phyloP scores from a whole-genome alignment of 148 eudicot genomes.

The Hydrangea macrophylla region DNA sequence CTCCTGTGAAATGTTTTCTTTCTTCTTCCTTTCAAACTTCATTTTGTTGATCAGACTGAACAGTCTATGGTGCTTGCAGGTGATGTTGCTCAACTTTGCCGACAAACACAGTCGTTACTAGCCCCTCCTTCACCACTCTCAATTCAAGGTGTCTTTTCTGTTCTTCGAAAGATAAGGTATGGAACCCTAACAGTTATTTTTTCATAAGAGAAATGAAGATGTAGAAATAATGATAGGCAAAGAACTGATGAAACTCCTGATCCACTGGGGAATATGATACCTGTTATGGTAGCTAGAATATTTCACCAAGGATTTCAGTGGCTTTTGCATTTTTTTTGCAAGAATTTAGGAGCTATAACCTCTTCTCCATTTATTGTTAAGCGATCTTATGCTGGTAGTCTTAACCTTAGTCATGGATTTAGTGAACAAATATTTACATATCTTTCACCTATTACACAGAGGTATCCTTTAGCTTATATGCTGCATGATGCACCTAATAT shows the following conservation, averaged over 20 bases:
- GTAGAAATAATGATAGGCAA: not conserved
- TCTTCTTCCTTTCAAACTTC: not conserved
- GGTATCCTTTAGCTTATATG: not conserved
- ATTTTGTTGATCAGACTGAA: slow-evolving; percentile 8
- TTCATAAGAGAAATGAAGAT: too few relatives aligned
- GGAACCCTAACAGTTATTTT: too few relatives aligned
- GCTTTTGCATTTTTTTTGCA: not conserved
- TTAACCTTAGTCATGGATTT: not conserved
- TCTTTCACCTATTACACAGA: too few relatives aligned
- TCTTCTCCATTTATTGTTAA: too few relatives aligned
- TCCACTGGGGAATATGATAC: slow-evolving; percentile 9
- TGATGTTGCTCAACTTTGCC: slow-evolving; percentile 97
- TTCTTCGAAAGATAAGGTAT: slow-evolving; percentile 79
- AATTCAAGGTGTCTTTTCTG: slow-evolving; percentile 73
- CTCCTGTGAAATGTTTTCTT: too few relatives aligned
- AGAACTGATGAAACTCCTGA: not conserved
- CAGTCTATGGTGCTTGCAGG: slow-evolving; percentile 39
- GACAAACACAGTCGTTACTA: slow-evolving; percentile 81
- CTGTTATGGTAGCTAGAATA: not conserved
- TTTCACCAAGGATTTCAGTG: not conserved
- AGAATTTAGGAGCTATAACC: not conserved
- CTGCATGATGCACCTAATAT: not conserved
- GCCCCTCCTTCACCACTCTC: slow-evolving; percentile 79
- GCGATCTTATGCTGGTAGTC: not conserved
- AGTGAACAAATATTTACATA: not conserved